Percentiles rank a stretch among this genome's conserved stretches.
Conservation (phyloP, 345 rosid genomes). For the Eucalyptus marginata region DNA sequence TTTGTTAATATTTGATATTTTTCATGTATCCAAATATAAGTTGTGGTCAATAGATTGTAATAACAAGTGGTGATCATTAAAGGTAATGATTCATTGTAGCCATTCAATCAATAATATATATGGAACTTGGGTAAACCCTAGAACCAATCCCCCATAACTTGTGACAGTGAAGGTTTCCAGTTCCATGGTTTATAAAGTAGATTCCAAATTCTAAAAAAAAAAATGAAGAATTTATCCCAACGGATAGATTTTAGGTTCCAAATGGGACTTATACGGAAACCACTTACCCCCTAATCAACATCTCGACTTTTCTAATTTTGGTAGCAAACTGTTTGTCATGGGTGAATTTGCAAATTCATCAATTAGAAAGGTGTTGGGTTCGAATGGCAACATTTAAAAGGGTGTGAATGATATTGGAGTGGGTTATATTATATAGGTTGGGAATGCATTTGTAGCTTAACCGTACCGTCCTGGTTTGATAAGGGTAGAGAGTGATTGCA, state of each 20-base stretch:
- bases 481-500: neutral
- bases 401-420: neutral
- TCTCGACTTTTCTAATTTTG: neutral
- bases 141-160: rapidly evolving
- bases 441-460: neutral
- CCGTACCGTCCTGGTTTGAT: neutral
- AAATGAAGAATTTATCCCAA: no score
- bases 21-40: no score
- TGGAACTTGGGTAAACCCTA: no score
- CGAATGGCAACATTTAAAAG: neutral
- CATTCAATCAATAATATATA: no score
- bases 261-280: rapidly evolving
- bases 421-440: neutral
- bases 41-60: no score
- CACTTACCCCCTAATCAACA: no score
- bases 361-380: neutral
- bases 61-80: no score
- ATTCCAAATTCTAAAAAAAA: no score
- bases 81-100: no score
- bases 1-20: no score
- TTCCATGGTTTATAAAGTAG: no score
- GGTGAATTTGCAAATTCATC: neutral
- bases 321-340: neutral
- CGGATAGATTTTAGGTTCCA: rapidly evolving
- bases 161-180: no score